Base-by-base conservation (phyloP, 495 filamentous ascomycete genomes). In the Annulohypoxylon bovei region DNA sequence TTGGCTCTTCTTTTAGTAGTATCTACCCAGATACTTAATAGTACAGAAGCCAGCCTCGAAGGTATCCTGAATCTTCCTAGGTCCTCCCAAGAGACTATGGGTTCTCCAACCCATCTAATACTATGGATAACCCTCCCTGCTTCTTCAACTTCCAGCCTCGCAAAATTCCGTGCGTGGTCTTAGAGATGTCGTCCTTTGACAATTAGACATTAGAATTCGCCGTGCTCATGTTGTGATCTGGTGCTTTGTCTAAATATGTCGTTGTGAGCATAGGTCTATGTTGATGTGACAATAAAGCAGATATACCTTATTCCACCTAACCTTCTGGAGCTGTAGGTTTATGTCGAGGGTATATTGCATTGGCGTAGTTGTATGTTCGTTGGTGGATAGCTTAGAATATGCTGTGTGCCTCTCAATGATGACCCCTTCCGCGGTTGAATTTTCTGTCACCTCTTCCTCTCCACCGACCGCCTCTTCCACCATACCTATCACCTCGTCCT, bases 401-500 rank as follows among this genome's bases (percentile, higher is more conserved):
- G 12, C n/a, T 18, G 3, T 22, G 18, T 1, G 14, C 18, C 22
- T 25, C 33, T 64, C 33, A 76, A 16, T 78, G 74, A 68, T 78
- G 76, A 9, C 75, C 75, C 40, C 74, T 72, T 30, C 76, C 74
- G 30, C 69, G 69, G 12, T 74, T 65, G 35, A 81, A 82, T 25
- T 77, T 77, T 47, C 76, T 70, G 40, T 76, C 76, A 6, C 76
- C 73, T 62, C 74, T 65, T 50, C 80, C 77, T 58, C 80, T 73
- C 74, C 76, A 76, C 7, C 77, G 65, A 3, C 74, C 75, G 4
- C 77, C 76, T 40, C 77, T 61, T 14, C 72, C 72, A 16, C 72
- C 68, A 18, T 73, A 75, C 56, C 78, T 50, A 56, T 75, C 71
- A 56, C 76, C 49, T 54, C 76, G 61, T 32, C 77, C 85, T 76